A percentile compares a stretch with the other conserved stretches of the same genome.
Conservation (phyloP, 768 basidiomycete genomes). For the Hypholoma fasciculare region DNA sequence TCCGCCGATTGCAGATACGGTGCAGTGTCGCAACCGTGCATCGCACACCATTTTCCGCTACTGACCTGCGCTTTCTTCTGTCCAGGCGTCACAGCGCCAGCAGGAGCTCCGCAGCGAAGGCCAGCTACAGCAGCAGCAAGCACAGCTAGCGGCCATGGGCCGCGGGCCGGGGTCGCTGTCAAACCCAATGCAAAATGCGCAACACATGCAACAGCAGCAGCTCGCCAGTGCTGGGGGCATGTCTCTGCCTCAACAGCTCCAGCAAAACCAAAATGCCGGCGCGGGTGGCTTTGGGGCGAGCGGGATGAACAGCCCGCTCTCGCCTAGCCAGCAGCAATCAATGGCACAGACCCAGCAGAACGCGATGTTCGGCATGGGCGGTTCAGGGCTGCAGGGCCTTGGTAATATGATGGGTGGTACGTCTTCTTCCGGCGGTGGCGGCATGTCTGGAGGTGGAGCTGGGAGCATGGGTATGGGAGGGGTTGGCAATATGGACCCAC, state of each 20-base stretch:
- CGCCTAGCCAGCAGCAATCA: conserved; percentile 21
- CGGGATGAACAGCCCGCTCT: conserved; percentile 13
- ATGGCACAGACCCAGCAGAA: conserved; percentile 21
- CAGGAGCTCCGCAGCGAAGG: conserved; percentile 13
- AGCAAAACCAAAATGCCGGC: conserved; percentile 12
- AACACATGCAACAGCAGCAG: conserved; percentile 1
- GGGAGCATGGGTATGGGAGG: conserved; percentile 31
- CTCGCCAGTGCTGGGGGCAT: conserved; percentile 3
- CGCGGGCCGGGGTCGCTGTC: conserved; percentile 14
- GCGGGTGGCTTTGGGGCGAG: conserved; percentile 11
- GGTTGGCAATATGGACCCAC: conserved; percentile 31
- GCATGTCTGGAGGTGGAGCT: conserved; percentile 16
- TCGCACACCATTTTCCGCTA: neutral
- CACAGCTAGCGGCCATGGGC: conserved; percentile 18
- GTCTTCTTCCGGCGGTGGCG: conserved; percentile 11
- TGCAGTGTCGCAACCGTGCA: neutral
- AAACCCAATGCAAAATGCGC: conserved; percentile 12
- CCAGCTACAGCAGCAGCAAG: conserved; percentile 24
- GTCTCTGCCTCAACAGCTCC: conserved; percentile 12
- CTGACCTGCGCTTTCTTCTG: neutral
- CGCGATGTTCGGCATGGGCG: conserved; percentile 17
- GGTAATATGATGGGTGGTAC: conserved; percentile 13
- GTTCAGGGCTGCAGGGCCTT: conserved; percentile 16
- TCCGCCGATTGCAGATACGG: neutral
- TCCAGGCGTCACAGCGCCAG: neutral